Evolutionary conservation across 176 grass and related monocot species (phyloP).

Genomic region (Carex littledalei): DNA sequence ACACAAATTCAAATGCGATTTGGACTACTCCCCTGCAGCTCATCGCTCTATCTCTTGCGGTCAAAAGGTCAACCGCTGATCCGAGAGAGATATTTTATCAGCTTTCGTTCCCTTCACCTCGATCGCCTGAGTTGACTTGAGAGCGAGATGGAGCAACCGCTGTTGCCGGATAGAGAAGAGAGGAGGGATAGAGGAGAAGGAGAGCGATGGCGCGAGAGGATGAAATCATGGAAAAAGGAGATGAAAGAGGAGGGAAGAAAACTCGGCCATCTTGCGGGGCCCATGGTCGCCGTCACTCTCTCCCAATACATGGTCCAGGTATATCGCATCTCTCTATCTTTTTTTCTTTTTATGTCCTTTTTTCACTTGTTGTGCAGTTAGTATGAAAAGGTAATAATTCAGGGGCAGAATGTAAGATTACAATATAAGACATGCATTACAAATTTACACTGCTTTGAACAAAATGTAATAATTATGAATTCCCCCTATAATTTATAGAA

Average conservation of each 20-base stretch:
- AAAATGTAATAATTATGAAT: not conserved
- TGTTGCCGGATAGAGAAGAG: not conserved
- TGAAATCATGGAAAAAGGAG: not conserved
- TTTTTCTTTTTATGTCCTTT: not conserved
- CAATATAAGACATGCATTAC: not conserved
- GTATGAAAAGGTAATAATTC: not conserved
- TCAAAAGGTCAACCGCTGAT: not conserved
- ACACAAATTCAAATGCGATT: not conserved
- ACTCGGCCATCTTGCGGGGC: constrained; percentile 1
- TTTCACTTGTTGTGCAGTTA: not conserved
- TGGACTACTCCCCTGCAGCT: not conserved
- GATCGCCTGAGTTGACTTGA: not conserved
- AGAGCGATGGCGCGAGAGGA: not conserved
- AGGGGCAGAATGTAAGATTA: not conserved
- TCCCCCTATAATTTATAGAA: not conserved
- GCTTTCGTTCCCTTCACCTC: not conserved
- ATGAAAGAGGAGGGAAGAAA: constrained; percentile 8
- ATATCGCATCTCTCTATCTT: not conserved
- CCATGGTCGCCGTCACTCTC: constrained; percentile 19
- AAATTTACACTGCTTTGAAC: not conserved
- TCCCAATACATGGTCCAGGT: constrained; percentile 20
- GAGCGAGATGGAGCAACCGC: constrained; percentile 12
- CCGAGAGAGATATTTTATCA: not conserved
- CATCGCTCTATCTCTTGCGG: not conserved
- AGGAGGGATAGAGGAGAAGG: not conserved